These are phyloP conservation scores for Prunus armeniaca DNA, from an alignment of 306 rosid species.

Conservation along the genomic window DNA sequence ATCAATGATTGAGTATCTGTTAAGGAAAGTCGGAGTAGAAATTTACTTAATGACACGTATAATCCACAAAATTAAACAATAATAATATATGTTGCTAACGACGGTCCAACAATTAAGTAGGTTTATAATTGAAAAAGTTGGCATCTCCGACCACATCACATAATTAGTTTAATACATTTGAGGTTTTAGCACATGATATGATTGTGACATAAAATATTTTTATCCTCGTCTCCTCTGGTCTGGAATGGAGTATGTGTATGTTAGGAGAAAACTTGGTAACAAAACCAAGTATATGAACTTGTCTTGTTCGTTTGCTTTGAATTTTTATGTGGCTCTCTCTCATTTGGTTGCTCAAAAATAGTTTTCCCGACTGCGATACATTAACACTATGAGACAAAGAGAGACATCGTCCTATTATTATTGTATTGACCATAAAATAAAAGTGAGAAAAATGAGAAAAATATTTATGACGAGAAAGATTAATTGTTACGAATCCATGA, in stretches of 20 bases:
- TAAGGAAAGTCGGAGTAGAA: background rate
- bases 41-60: background rate
- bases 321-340: background rate
- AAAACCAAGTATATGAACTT: constrained; percentile 5
- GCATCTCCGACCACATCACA: background rate
- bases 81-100: background rate
- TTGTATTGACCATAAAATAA: background rate
- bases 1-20: background rate
- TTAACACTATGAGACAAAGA: constrained; percentile 16
- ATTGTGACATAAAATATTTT: background rate
- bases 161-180: background rate
- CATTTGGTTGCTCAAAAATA: constrained; percentile 28
- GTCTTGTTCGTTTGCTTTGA: background rate
- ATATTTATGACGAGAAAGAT: background rate
- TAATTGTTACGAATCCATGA: background rate
- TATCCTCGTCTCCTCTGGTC: background rate
- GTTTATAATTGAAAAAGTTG: background rate
- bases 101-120: background rate
- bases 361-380: constrained; percentile 40
- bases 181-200: background rate
- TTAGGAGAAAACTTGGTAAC: constrained; percentile 9
- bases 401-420: background rate
- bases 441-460: constrained; percentile 2
- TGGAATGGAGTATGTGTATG: background rate
- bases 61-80: background rate